A percentile compares a stretch with the other conserved stretches of the same genome.
phyloP scores from a whole-genome alignment of 768 basidiomycete genomes.

The Hygrophorus pudorinus region DNA sequence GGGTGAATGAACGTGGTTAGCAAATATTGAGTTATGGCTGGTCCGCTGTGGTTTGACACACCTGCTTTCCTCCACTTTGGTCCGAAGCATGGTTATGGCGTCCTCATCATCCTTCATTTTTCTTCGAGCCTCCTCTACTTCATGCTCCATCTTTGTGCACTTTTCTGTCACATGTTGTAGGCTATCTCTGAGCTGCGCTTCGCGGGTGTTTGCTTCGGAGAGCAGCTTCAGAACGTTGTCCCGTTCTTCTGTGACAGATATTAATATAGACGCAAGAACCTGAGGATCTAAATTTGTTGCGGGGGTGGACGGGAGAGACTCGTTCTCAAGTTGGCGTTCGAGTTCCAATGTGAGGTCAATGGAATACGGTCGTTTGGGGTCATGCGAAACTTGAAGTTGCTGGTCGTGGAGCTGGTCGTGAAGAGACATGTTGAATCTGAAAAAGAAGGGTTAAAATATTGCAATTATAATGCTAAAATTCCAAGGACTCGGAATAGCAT shows the following conservation, averaged over 20 bases:
- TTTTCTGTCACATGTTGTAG: conserved; percentile 58
- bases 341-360: conserved; percentile 77
- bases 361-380: conserved; percentile 34
- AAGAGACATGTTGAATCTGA: conserved; percentile 2
- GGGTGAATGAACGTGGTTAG: background rate
- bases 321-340: conserved; percentile 65
- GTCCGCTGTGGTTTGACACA: conserved; percentile 17
- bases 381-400: background rate
- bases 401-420: background rate
- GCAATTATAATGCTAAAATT: no score
- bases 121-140: conserved; percentile 38
- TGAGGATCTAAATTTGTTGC: conserved; percentile 55
- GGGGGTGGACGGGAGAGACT: conserved; percentile 44
- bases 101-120: conserved; percentile 67
- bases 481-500: no score
- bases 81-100: conserved; percentile 60
- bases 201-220: conserved; percentile 37
- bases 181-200: conserved; percentile 54
- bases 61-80: conserved; percentile 88
- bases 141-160: conserved; percentile 46
- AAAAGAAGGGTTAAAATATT: no score
- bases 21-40: conserved; percentile 6
- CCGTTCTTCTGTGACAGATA: conserved; percentile 64
- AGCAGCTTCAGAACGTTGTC: conserved; percentile 53
- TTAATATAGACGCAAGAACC: conserved; percentile 67